Evolutionary conservation across 2,329 filamentous ascomycete genomes (phyloP), one percentile per base, ranked within the genome.

Genomic region (Diaporthe amygdali): DNA sequence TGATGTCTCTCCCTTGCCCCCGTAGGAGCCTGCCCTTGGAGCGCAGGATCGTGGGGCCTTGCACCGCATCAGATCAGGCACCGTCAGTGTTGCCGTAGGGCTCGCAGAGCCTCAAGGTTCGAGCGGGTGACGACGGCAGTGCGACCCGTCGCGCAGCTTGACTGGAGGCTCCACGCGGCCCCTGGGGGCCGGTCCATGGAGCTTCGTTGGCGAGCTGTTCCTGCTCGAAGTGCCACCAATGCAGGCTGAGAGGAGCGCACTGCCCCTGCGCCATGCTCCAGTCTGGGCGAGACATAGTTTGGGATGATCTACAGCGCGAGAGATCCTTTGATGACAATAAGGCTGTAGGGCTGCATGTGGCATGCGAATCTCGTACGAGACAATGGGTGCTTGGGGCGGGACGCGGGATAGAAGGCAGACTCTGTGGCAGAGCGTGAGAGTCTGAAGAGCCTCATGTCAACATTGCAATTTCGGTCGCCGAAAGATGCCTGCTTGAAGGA

Each of bases 281-380:
- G 34, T 68, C 52, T 39, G 66, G 66, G 41, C 66, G 66, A 68
- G 66, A 68, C 66, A 68, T 5, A 30, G n/a, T 30, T 52, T 52
- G 17, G 39, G 30, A 15, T 49, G 49, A 68, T 46, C 30, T 47
- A 56, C 34, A 27, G 14, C 25, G 66, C 5, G 27, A 47, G 41
- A 59, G 52, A 68, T 68, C 52, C 27, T 49, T 37, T 32, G 66
- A 68, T 37, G 66, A 49, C 55, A 41, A 59, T 56, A 47, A 68
- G 66, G 52, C 66, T 68, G 66, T 68, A 68, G 66, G 66, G 66
- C 66, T 68, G 66, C 66, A 68, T 47, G 30, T 47, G 51, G 41
- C 30, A 49, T 68, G 52, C 66, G 46, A 39, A 15, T 22, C 52
- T 49, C 39, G 52, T 68, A 59, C 66, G 52, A 68, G 52, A 32